Evolutionary conservation across 2,329 filamentous ascomycete genomes (phyloP), one percentile per base, ranked within the genome.

Genomic region (Neonectria sp.): DNA sequence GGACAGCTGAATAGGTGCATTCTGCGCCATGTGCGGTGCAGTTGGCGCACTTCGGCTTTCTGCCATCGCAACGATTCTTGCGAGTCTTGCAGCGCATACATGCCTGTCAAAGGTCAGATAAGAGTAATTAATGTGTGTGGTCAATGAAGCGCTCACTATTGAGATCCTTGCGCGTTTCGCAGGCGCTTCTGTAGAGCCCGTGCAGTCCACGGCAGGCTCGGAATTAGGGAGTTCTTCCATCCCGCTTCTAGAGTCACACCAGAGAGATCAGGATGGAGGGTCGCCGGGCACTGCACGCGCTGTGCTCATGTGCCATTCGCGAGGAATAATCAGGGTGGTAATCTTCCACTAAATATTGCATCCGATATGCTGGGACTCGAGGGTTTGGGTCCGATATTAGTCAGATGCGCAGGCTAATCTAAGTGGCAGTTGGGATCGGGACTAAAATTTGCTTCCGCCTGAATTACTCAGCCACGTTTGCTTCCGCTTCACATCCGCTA

Each of bases 81-180:
- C 49, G 49, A 13, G 49, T 6, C 27, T 52, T 52, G 13, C 49
- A 52, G n/a, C 27, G 27, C 27, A 33, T 31, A 13, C 49, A 52
- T 3, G 49, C 49, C 49, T 35, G 11, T 52, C 2, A 31, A n/a
- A 52, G 7, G 29, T 52, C 5, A 33, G 49, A 35, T 6, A n/a
- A 17, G 13, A 21, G 8, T n/a, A 3, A 3, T 4, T 3, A 3
- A 3, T 11, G 7, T 12, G n/a, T 2, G 6, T 21, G 4, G 8
- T 6, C 8, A 6, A 35, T 12, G 8, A 35, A 15, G n/a, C 2
- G 3, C 49, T 33, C 17, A 52, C 49, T 29, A 52, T 52, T 21
- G n/a, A 21, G 8, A 52, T 8, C 29, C 29, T 52, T 17, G 11
- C 3, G n/a, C 27, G 29, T 2, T 31, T 31, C 9, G 49, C 17